Base-by-base conservation (phyloP, 1,284 basidiomycete species). In the Tilletia caries region DNA sequence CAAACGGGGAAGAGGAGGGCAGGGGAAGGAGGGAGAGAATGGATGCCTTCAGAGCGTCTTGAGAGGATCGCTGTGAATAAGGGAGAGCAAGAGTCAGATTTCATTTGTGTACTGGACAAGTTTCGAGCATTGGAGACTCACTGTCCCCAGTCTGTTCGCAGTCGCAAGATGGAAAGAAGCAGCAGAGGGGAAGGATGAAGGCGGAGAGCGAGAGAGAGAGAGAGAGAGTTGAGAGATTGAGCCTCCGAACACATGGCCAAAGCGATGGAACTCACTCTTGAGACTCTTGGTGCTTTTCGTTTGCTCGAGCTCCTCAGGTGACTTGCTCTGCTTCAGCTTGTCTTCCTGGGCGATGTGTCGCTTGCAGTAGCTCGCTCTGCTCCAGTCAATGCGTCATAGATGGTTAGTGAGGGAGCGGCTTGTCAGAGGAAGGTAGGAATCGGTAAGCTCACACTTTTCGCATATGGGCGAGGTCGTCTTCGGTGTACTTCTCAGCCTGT, bases 391-490 rank as follows among this genome's bases (percentile, higher is more conserved):
- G 48, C n/a, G 48, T 18, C 12, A 50, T 25, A 50, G 8, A n/a
- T n/a, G n/a, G n/a, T n/a, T n/a, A n/a, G n/a, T n/a, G n/a, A n/a
- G n/a, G n/a, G n/a, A n/a, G n/a, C n/a, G n/a, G n/a, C n/a, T n/a
- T n/a, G n/a, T n/a, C n/a, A n/a, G n/a, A n/a, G n/a, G n/a, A n/a
- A n/a, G n/a, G n/a, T n/a, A n/a, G n/a, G n/a, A n/a, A n/a, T n/a
- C n/a, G n/a, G n/a, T n/a, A n/a, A n/a, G 2, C 48, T 50, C 48
- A 50, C 29, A 84, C 83, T 68, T 81, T 79, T 25, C 82, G 71
- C 81, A 84, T 83, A 72, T 83, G 82, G 27, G 69, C 72, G 52
- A 82, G 48, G 52, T 83, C 81, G 0, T 82, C 79, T 2, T 76
- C 73, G 1, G 25, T 60, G 54, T 60, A 60, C 54, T 60, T 60